Evolutionary conservation across 176 grass and related monocot species (phyloP), one percentile per base, ranked within the genome.

Genomic region (Avena atlantica): DNA sequence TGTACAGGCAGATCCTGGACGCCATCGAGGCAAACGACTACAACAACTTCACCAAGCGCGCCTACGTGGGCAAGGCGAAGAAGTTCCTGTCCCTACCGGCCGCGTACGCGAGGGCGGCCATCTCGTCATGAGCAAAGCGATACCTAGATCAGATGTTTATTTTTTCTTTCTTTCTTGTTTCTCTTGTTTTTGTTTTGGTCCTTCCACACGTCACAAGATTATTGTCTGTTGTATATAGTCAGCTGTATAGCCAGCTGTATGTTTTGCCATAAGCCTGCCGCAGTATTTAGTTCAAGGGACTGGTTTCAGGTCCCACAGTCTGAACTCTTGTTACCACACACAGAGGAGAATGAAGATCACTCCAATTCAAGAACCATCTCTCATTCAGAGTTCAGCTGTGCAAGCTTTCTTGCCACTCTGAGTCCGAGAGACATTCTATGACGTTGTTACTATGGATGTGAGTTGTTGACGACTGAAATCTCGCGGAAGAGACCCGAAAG

Each of bases 1-100:
- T 99, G 37, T 99, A 99, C 85, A 79, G 92, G 79, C 94, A 99
- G 89, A 99, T 99, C 86, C 87, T 99, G 5, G 94, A 99, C 63
- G 90, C 87, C 12, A 96, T 99, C 17, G 92, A 99, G 86, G 97
- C 89, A 9, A 99, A 99, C 34, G 97, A 99, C 76, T 99, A 99
- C 60, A 34, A 99, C 81, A 99, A 96, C 79, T 99, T 99, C 89
- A 99, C 92, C 47, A 96, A 96, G 85, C 90, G 97, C 0, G 94
- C 97, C 0, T 96, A 87, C 2, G 94, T 99, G 19, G 91, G 94
- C 42, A 99, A 98, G 87, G 87, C 85, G 2, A 94, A 93, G 92
- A 98, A 99, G 85, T 72, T 99, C 40, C 74, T 92, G 71, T 93
- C 94, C 0, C 31, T 98, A 16, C 94, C 97, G 0, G 24, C 85